Conservation (phyloP, 2,329 filamentous ascomycete species). For the Beauveria sp. region DNA sequence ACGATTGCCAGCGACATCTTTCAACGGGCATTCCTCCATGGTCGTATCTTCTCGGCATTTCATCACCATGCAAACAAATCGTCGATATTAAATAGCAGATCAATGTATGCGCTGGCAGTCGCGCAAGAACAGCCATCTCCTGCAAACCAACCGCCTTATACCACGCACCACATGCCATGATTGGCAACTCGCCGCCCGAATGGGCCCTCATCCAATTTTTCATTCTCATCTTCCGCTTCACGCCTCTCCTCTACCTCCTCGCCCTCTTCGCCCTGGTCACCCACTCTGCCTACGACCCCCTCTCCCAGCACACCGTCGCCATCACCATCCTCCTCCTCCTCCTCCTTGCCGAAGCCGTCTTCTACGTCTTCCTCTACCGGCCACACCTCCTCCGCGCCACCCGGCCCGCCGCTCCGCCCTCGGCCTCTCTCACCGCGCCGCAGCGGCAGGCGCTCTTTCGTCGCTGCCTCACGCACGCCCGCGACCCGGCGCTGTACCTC, state of each 20-base stretch:
- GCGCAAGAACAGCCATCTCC: too few species aligned
- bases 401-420: conserved; percentile 26
- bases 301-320: conserved; percentile 9
- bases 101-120: too few species aligned
- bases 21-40: too few species aligned
- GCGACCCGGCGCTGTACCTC: conserved; percentile 49
- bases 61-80: too few species aligned
- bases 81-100: too few species aligned
- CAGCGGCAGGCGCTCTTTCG: conserved; percentile 49
- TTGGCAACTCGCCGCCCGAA: conserved; percentile 29
- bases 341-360: conserved; percentile 33
- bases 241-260: conserved; percentile 30
- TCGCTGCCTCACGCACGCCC: conserved; percentile 46
- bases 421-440: conserved; percentile 26
- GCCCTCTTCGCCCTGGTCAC: conserved; percentile 21
- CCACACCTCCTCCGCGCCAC: conserved; percentile 35
- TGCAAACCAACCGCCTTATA: background rate
- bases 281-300: conserved; percentile 11
- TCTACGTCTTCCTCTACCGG: conserved; percentile 33
- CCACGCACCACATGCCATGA: conserved; percentile 20
- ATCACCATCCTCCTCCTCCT: conserved; percentile 20
- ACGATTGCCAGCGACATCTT: too few species aligned
- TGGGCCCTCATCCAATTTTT: conserved; percentile 37
- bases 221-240: conserved; percentile 37
- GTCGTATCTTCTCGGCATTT: too few species aligned